Evolutionary conservation across 2,329 filamentous ascomycete species (phyloP).

Genomic region (Cryoendolithus antarcticus): DNA sequence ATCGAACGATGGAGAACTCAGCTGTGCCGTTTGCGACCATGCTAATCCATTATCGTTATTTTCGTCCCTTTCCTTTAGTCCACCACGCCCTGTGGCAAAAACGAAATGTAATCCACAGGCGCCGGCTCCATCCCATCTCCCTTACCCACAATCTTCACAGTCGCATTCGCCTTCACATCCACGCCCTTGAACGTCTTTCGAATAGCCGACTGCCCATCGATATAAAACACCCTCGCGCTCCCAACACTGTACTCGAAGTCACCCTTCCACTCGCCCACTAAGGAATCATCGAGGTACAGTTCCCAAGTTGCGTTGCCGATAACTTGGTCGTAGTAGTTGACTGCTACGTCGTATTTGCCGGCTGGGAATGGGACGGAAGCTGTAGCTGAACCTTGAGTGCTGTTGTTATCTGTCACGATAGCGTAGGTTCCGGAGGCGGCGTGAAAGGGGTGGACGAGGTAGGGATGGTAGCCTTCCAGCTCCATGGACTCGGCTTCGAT

Average conservation of each 20-base stretch:
- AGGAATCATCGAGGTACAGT: slow-evolving; percentile 40
- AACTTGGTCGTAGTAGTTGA: slow-evolving; percentile 55
- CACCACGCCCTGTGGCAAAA: slow-evolving; percentile 44
- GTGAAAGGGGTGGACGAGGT: slow-evolving; percentile 46
- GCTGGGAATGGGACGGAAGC: slow-evolving; percentile 35
- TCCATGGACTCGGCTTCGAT: slow-evolving; percentile 57
- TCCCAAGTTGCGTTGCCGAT: slow-evolving; percentile 46
- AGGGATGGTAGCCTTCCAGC: slow-evolving; percentile 44
- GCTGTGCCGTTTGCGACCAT: no score
- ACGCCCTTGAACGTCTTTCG: slow-evolving; percentile 47
- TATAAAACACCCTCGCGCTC: slow-evolving; percentile 44
- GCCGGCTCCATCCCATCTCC: slow-evolving; percentile 51
- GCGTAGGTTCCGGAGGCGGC: slow-evolving; percentile 44
- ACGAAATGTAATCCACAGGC: slow-evolving; percentile 53
- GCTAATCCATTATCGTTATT: no score
- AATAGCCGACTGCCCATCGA: slow-evolving; percentile 55
- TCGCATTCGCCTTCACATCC: slow-evolving; percentile 38
- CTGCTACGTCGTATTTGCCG: slow-evolving; percentile 49
- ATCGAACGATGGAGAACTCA: no score
- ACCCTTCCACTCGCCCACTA: slow-evolving; percentile 42
- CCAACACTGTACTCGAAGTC: slow-evolving; percentile 35
- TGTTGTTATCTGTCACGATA: slow-evolving; percentile 44
- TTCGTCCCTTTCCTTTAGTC: slow-evolving; percentile 7
- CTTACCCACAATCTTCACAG: slow-evolving; percentile 42
- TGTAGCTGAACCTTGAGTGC: slow-evolving; percentile 37